These are phyloP conservation scores for Aspergillus sparsus DNA, from an alignment of 495 filamentous ascomycete genomes.

Conservation along the genomic window DNA sequence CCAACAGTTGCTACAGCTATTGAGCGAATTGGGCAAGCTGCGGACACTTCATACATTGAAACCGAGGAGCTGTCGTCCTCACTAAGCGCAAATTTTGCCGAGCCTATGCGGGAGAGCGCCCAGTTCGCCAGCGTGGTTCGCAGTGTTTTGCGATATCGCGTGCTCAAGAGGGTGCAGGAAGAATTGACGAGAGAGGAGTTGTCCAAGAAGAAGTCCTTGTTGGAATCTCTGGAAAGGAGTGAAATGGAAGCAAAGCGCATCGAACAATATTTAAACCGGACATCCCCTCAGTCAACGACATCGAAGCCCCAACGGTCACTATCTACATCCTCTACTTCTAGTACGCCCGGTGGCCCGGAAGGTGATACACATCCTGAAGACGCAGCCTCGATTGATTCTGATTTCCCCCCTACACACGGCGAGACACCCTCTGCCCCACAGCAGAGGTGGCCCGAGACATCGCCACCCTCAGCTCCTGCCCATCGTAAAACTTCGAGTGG, in stretches of 20 bases:
- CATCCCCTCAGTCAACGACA: constrained; percentile 45
- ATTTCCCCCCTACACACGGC: constrained; percentile 88
- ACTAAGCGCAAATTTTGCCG: constrained; percentile 86
- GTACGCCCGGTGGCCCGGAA: constrained; percentile 50
- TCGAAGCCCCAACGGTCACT: constrained; percentile 64
- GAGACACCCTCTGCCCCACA: constrained; percentile 64
- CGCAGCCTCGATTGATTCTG: constrained; percentile 84
- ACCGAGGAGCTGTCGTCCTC: constrained; percentile 86
- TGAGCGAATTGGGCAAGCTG: constrained; percentile 90
- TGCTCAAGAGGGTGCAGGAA: constrained; percentile 91
- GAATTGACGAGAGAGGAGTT: constrained; percentile 96
- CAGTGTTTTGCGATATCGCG: constrained; percentile 79
- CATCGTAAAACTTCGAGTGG: constrained; percentile 75
- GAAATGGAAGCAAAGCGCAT: constrained; percentile 90
- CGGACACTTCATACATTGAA: constrained; percentile 93
- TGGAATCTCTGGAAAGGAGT: constrained; percentile 83
- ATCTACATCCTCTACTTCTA: constrained; percentile 55
- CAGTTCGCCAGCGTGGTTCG: constrained; percentile 96
- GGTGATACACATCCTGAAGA: constrained; percentile 52
- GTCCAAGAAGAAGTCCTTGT: constrained; percentile 71
- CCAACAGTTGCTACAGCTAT: constrained; percentile 88
- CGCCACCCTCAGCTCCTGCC: constrained; percentile 33
- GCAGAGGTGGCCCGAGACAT: constrained; percentile 34
- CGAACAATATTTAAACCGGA: constrained; percentile 82
- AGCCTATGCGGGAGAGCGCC: constrained; percentile 94